These are phyloP conservation scores for Sphaceloma murrayae DNA, from an alignment of 2,329 filamentous ascomycete genomes.

Conservation along the genomic window DNA sequence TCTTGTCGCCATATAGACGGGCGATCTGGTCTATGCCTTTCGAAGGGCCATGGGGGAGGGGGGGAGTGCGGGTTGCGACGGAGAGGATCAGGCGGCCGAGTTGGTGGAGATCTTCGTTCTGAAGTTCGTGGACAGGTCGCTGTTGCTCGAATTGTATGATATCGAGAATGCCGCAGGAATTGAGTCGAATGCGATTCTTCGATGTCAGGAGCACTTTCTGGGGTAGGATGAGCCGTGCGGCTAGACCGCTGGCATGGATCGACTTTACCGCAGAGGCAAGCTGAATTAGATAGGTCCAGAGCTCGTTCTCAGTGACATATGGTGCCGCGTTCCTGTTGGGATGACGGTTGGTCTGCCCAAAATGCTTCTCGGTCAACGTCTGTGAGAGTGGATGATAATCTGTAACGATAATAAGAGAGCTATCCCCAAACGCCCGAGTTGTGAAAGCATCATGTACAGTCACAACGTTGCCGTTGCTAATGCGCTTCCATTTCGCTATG, in stretches of 20 bases:
- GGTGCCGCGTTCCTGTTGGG: constrained; percentile 19
- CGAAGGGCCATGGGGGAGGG: constrained; percentile 47
- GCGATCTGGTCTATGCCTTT: constrained; percentile 67
- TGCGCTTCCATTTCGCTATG: constrained; percentile 80
- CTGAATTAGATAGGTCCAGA: constrained; percentile 91
- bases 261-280: constrained; percentile 78
- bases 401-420: constrained; percentile 85
- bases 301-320: constrained; percentile 57
- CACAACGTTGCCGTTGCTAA: constrained; percentile 73
- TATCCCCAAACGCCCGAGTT: constrained; percentile 84
- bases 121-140: constrained; percentile 61
- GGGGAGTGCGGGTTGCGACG: constrained; percentile 53
- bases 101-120: constrained; percentile 77
- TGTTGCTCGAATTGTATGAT: constrained; percentile 72
- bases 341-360: constrained; percentile 33
- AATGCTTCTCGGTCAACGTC: constrained; percentile 76
- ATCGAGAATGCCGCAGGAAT: constrained; percentile 80
- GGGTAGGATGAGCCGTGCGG: constrained; percentile 74
- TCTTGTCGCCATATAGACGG: constrained; percentile 64
- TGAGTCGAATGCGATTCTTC: constrained; percentile 80
- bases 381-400: constrained; percentile 89
- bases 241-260: constrained; percentile 71
- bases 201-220: constrained; percentile 85
- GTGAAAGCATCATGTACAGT: constrained; percentile 89
- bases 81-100: constrained; percentile 79